A percentile compares a stretch with the other conserved stretches of the same genome.
These are phyloP conservation scores for Pythium rhizo-oryzae DNA, from an alignment of 352 stramenopile genomes.

Conservation along the genomic window DNA sequence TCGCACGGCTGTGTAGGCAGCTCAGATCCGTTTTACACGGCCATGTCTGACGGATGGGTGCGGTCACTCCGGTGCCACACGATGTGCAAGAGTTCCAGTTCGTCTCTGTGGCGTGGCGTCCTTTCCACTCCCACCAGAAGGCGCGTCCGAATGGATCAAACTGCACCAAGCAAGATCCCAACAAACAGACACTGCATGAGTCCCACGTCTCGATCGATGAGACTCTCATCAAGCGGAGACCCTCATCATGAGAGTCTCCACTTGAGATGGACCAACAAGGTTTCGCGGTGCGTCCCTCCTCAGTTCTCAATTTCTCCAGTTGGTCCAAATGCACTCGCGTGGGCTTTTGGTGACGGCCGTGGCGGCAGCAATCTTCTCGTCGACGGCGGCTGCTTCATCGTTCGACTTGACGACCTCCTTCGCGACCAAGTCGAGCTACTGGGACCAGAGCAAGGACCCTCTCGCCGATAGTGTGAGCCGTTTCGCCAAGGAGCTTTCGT, in stretches of 20 bases:
- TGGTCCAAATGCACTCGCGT: background rate
- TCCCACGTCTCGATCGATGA: too few species aligned
- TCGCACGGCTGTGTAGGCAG: too few species aligned
- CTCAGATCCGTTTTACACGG: background rate
- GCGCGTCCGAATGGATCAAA: background rate
- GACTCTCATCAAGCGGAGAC: too few species aligned
- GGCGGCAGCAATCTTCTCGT: background rate
- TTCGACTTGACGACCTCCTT: constrained; percentile 29
- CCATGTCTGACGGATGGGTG: background rate
- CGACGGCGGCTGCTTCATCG: background rate
- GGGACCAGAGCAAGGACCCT: constrained; percentile 24
- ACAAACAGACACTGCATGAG: too few species aligned
- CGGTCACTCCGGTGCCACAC: background rate
- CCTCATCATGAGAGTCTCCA: too few species aligned
- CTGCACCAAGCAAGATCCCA: background rate
- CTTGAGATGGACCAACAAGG: too few species aligned
- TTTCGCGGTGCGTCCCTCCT: background rate
- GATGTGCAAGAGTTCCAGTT: background rate
- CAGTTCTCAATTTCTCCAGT: background rate
- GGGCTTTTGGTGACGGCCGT: background rate
- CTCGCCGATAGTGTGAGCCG: background rate
- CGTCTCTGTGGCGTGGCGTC: background rate
- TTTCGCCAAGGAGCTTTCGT: constrained; percentile 2
- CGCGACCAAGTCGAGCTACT: constrained; percentile 32
- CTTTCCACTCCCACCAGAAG: constrained; percentile 6